A percentile compares a stretch with the other conserved stretches of the same genome.
Evolutionary conservation across 139 green algal species (phyloP).

Genomic region (Parachlorella kessleri): DNA sequence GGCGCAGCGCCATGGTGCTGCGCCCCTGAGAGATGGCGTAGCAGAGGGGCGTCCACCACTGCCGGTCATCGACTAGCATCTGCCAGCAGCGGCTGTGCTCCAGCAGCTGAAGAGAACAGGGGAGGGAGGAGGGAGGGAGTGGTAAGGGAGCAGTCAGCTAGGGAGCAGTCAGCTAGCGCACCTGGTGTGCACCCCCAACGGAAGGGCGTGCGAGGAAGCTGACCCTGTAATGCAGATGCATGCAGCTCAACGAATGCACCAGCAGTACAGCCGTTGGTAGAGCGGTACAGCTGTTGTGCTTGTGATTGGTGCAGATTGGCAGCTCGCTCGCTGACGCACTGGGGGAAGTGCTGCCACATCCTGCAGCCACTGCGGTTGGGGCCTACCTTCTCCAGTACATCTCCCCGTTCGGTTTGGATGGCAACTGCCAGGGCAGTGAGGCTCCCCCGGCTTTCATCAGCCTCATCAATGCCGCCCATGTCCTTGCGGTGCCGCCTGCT

Average conservation of each 20-base stretch:
- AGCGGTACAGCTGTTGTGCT: too few species aligned
- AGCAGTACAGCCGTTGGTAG: background rate
- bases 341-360: too few species aligned
- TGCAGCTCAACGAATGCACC: too few species aligned
- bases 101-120: background rate
- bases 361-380: too few species aligned
- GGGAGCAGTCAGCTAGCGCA: too few species aligned
- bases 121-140: background rate
- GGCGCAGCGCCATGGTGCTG: conserved; percentile 2
- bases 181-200: too few species aligned
- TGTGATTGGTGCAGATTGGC: too few species aligned
- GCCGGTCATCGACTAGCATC: background rate
- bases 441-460: background rate
- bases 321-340: too few species aligned
- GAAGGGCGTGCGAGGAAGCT: too few species aligned
- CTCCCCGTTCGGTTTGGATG: background rate
- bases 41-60: conserved; percentile 19
- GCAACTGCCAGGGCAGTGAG: conserved; percentile 1
- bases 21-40: conserved; percentile 7
- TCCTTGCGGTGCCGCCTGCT: background rate
- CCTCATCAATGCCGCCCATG: background rate
- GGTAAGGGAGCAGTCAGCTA: too few species aligned
- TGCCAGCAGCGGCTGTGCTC: conserved; percentile 10
- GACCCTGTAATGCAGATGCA: too few species aligned
- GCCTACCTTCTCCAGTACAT: conserved; percentile 12